Evolutionary conservation across 2,329 filamentous ascomycete genomes (phyloP).

Genomic region (Fusarium pseudoanthophilum): DNA sequence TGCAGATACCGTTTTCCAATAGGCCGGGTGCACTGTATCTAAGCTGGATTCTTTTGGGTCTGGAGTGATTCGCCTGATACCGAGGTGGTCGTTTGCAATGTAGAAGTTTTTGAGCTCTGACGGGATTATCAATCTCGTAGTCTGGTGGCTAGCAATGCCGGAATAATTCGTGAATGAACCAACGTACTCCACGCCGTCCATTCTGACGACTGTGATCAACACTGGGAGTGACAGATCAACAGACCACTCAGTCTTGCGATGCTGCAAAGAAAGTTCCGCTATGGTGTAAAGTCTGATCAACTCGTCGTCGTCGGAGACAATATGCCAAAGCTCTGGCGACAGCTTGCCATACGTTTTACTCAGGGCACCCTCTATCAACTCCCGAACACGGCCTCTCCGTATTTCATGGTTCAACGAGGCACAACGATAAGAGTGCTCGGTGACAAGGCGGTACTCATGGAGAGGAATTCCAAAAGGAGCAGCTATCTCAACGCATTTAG

Average conservation of each 20-base stretch:
- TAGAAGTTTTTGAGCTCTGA: neutral
- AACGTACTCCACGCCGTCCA: constrained; percentile 21
- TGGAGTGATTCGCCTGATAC: constrained; percentile 4
- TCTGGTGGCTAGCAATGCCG: accelerated
- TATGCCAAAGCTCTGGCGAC: constrained; percentile 12
- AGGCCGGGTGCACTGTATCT: neutral
- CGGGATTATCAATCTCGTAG: accelerated
- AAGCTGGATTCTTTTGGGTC: accelerated
- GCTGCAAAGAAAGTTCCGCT: neutral
- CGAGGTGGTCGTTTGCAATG: constrained; percentile 16
- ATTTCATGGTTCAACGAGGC: neutral
- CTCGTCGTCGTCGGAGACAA: neutral
- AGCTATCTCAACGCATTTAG: neutral
- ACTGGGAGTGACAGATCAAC: neutral
- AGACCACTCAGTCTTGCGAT: neutral
- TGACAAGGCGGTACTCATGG: neutral
- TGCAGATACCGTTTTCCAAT: constrained; percentile 12
- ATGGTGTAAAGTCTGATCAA: constrained; percentile 5
- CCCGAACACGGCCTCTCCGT: neutral
- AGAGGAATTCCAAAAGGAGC: neutral
- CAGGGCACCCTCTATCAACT: neutral
- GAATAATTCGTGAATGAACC: neutral
- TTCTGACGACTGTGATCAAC: neutral
- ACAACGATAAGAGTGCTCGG: neutral
- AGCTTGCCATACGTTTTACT: neutral